phyloP scores from a whole-genome alignment of 1,284 basidiomycete species.

The Kwoniella shivajii region DNA sequence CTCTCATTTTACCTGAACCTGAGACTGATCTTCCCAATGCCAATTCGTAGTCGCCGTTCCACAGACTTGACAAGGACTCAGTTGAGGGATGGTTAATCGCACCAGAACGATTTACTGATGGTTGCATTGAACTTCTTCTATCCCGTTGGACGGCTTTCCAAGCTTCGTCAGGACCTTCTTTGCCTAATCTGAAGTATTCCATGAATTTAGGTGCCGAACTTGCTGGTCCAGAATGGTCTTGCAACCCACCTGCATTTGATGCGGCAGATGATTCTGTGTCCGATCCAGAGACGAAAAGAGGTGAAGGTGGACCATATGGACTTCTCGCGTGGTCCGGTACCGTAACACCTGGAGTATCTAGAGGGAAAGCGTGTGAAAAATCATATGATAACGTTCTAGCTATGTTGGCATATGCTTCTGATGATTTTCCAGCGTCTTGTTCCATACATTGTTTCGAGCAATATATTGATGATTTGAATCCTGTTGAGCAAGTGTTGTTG shows the following conservation, averaged over 20 bases:
- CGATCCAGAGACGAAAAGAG: slow-evolving; percentile 44
- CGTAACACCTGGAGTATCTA: slow-evolving; percentile 22
- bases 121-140: slow-evolving; percentile 39
- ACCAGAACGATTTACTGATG: slow-evolving; percentile 1
- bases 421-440: slow-evolving; percentile 34
- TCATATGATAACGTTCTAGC: slow-evolving; percentile 35
- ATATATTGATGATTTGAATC: slow-evolving; percentile 44
- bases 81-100: slow-evolving; percentile 16
- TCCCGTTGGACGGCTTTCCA: slow-evolving; percentile 43
- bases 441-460: slow-evolving; percentile 41
- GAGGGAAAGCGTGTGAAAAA: slow-evolving; percentile 15
- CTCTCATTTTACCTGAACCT: slow-evolving; percentile 25
- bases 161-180: slow-evolving; percentile 42
- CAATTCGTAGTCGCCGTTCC: slow-evolving; percentile 26
- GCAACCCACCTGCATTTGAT: slow-evolving; percentile 14
- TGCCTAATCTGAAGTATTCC: slow-evolving; percentile 43
- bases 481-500: slow-evolving; percentile 1
- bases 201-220: slow-evolving; percentile 42
- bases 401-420: slow-evolving; percentile 34
- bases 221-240: slow-evolving; percentile 22
- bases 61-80: slow-evolving; percentile 36
- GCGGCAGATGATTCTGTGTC: slow-evolving; percentile 43
- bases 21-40: slow-evolving; percentile 22
- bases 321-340: slow-evolving; percentile 17
- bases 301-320: slow-evolving; percentile 42